These are phyloP conservation scores for Ochetophila trinervis DNA, from an alignment of 306 rosid species.

Conservation along the genomic window DNA sequence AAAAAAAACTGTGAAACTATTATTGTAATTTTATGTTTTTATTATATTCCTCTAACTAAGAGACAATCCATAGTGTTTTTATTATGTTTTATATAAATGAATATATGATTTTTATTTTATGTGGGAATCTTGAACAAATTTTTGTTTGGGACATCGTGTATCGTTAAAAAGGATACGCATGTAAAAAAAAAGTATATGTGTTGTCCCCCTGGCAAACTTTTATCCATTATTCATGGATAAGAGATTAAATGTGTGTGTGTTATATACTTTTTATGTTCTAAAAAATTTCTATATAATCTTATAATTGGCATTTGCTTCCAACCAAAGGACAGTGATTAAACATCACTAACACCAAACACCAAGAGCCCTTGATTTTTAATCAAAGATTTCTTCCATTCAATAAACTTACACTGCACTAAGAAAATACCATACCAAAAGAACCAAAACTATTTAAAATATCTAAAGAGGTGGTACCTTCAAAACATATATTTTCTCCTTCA, in stretches of 20 bases:
- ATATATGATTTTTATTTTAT: too few species aligned
- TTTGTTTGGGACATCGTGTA: too few species aligned
- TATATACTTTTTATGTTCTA: neutral
- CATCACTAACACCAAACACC: neutral
- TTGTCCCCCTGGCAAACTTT: too few species aligned
- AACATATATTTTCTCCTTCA: slow-evolving; percentile 97
- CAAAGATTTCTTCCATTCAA: neutral
- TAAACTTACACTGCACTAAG: neutral
- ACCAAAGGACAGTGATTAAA: neutral
- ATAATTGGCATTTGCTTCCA: neutral
- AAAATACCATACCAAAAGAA: neutral
- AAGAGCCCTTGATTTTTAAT: neutral
- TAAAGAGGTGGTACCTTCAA: slow-evolving; percentile 58
- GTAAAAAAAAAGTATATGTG: too few species aligned
- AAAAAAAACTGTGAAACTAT: too few species aligned
- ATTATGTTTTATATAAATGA: too few species aligned
- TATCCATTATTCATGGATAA: too few species aligned
- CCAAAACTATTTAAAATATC: neutral
- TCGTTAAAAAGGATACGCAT: too few species aligned
- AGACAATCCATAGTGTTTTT: too few species aligned
- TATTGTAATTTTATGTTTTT: too few species aligned
- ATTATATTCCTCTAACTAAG: too few species aligned
- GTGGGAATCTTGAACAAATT: too few species aligned
- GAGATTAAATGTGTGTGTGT: neutral
- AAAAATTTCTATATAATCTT: neutral